Percentiles rank a stretch among this genome's conserved stretches.
Evolutionary conservation across 73 alveolate species (phyloP).

Genomic region (Paramecium sonneborni): DNA sequence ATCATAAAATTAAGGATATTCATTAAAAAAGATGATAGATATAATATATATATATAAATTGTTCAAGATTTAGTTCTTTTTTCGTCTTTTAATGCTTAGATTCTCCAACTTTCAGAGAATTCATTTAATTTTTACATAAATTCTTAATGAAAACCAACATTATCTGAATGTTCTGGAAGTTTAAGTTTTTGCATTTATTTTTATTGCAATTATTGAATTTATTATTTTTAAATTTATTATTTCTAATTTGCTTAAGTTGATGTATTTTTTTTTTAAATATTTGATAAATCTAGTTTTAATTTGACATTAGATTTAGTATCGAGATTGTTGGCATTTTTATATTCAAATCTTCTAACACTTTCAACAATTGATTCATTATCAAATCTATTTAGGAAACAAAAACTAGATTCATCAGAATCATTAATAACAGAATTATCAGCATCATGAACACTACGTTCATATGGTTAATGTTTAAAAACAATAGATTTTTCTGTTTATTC

Average conservation of each 20-base stretch:
- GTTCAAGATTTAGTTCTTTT: conserved; percentile 44
- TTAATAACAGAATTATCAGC: conserved; percentile 48
- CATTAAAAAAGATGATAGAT: background rate
- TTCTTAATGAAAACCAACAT: conserved; percentile 37
- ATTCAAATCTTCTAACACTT: conserved; percentile 38
- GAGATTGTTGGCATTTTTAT: background rate
- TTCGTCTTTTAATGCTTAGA: conserved; percentile 31
- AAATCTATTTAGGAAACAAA: conserved; percentile 12
- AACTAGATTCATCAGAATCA: conserved; percentile 52
- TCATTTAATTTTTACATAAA: conserved; percentile 31
- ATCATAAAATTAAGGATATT: background rate
- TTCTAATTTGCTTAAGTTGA: background rate
- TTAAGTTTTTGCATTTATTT: background rate
- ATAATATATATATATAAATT: background rate
- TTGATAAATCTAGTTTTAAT: background rate
- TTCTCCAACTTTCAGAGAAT: conserved; percentile 47
- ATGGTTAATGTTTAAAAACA: background rate
- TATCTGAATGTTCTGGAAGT: conserved; percentile 26
- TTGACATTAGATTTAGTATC: background rate
- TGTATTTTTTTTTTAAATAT: background rate
- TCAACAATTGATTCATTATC: conserved; percentile 29
- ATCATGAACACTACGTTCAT: conserved; percentile 20
- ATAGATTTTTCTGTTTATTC: background rate
- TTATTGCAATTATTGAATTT: background rate
- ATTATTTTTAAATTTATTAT: background rate